Base-by-base conservation (phyloP, 192 early-diverging fungal species). In the Endogone sp. region DNA sequence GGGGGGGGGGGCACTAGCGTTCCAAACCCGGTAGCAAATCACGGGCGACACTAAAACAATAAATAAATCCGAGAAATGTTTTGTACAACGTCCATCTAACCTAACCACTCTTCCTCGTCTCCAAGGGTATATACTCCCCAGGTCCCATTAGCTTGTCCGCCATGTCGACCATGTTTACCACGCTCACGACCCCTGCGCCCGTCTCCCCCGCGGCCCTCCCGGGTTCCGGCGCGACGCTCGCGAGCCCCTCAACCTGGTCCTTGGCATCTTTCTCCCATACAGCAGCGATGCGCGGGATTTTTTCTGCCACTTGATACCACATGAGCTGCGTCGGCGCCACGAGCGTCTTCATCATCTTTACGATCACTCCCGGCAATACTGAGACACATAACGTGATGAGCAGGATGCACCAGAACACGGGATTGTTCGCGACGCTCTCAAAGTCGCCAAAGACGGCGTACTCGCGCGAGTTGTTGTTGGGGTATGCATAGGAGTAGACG, bases 371-470 rank as follows among this genome's bases (percentile, higher is more conserved):
- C 20, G 86, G 77, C 21, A 82, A 73, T 0, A 88, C 58, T 0
- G 84, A 84, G 55, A 88, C 76, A 44, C 75, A 74, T 11, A 76
- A 74, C 31, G 86, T 85, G 29, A 86, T 80, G 63, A 88, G 70
- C 57, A 86, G 73, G 31, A 82, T 81, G 54, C 82, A 63, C 88
- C 88, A 90, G 64, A 86, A 90, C 6, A 78, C 71, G 2, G 80
- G 71, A 28, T 75, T 75, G 13, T 26, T 56, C 56, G 82, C 79
- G 64, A 86, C 24, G 24, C 65, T 55, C 26, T 75, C 72, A 62
- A 90, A 90, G 9, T 72, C 78, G 3, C 87, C 86, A 29, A 75
- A 66, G 13, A 88, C 88, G 65, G 81, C 80, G 65, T 87, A 90
- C 4, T 80, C 82, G 4, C 78, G 70, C 0, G 75, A 67, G 2